Conservation (phyloP, 768 basidiomycete genomes). For the Inosperma sp. region DNA sequence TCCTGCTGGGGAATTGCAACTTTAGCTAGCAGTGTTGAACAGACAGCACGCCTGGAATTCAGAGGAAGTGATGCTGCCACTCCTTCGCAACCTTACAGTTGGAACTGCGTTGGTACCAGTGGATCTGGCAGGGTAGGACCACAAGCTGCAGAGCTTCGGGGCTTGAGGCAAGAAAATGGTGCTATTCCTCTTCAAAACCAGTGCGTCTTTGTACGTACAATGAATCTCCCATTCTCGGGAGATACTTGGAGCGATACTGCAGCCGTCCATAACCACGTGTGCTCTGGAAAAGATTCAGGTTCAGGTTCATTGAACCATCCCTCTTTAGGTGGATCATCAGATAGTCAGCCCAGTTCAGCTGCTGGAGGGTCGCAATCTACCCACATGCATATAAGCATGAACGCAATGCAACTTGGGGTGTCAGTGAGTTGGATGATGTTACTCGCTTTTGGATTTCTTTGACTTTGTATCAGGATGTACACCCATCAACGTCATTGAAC, state of each 20-base stretch:
- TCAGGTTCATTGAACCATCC: too few relatives aligned
- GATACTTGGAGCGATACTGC: not conserved
- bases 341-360: too few relatives aligned
- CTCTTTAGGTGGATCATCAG: too few relatives aligned
- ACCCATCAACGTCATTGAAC: not conserved
- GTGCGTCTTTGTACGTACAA: not conserved
- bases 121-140: conserved; percentile 3
- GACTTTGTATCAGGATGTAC: not conserved
- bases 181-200: not conserved
- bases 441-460: not conserved
- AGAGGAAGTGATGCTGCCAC: not conserved
- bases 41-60: not conserved
- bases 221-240: not conserved
- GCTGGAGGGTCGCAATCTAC: too few relatives aligned
- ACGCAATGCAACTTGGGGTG: not conserved
- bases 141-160: not conserved
- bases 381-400: not conserved
- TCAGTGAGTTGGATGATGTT: not conserved
- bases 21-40: not conserved
- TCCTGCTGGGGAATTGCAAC: conserved; percentile 9
- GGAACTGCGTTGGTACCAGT: not conserved
- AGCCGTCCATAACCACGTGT: too few relatives aligned
- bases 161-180: not conserved
- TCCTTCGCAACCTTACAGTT: not conserved
- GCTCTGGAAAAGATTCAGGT: too few relatives aligned